These are phyloP conservation scores for Syzygium grande DNA, from an alignment of 345 rosid genomes.

Conservation along the genomic window DNA sequence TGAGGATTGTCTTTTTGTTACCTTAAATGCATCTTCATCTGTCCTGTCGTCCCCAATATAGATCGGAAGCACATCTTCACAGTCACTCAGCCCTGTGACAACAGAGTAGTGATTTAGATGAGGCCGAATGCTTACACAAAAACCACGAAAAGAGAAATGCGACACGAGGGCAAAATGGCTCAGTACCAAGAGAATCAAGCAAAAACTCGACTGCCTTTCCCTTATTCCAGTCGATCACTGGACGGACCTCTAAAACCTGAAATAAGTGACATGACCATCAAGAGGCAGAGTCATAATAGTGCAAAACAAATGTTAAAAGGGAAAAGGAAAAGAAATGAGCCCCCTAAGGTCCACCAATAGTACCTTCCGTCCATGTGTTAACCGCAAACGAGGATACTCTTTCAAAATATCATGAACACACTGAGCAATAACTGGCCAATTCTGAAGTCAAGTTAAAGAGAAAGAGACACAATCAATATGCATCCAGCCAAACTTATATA, in stretches of 20 bases:
- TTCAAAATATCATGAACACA: slow-evolving; percentile 75
- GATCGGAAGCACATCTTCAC: slow-evolving; percentile 72
- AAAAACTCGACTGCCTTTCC: slow-evolving; percentile 95
- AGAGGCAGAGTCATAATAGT: not conserved
- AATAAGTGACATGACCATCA: not conserved
- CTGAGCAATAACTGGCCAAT: slow-evolving; percentile 78
- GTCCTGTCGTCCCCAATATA: slow-evolving; percentile 82
- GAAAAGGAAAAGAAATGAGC: not conserved
- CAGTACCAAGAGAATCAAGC: slow-evolving; percentile 81
- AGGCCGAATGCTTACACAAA: not conserved
- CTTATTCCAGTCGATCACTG: slow-evolving; percentile 86
- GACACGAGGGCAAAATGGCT: not conserved
- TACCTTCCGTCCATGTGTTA: slow-evolving; percentile 75
- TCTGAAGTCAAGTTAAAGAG: slow-evolving; percentile 25
- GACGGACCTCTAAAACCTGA: slow-evolving; percentile 98
- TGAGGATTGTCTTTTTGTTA: not conserved
- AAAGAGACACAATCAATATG: not conserved
- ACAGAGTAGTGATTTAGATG: not conserved
- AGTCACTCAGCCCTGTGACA: slow-evolving; percentile 46
- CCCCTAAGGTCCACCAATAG: not conserved
- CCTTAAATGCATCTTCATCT: slow-evolving; percentile 98
- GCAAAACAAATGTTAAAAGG: not conserved
- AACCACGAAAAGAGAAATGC: not conserved
- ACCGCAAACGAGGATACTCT: slow-evolving; percentile 64
- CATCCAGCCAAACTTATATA: not conserved